phyloP scores from a whole-genome alignment of 129 eudicot species.

The Daucus carota region DNA sequence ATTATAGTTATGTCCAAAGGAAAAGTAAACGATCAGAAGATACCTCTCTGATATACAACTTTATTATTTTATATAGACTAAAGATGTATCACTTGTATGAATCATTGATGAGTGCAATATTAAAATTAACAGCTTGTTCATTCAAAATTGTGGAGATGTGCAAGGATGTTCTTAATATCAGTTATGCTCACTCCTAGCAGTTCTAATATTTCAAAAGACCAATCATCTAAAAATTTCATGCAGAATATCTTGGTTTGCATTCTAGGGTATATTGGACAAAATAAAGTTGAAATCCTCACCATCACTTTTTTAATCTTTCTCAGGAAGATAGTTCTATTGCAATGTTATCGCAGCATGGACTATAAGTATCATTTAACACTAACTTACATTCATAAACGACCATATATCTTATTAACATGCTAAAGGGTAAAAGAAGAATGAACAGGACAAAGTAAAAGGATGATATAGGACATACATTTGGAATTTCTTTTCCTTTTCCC shows the following conservation, averaged over 20 bases:
- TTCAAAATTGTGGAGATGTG: background rate
- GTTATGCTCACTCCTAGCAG: background rate
- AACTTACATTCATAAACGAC: background rate
- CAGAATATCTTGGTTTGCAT: background rate
- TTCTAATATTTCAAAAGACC: background rate
- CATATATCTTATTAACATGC: background rate
- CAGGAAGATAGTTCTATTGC: background rate
- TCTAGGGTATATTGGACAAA: background rate
- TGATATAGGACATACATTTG: constrained; percentile 39
- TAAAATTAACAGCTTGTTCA: background rate
- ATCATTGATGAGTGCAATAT: background rate
- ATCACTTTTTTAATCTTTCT: background rate
- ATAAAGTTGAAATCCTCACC: background rate
- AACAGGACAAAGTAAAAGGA: background rate
- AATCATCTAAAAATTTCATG: background rate
- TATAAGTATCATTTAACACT: background rate
- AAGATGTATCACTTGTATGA: background rate
- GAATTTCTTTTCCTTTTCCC: constrained; percentile 79
- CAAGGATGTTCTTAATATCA: background rate
- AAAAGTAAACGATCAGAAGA: background rate
- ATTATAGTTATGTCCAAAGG: background rate
- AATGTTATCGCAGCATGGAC: background rate
- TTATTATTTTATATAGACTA: background rate
- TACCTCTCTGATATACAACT: background rate
- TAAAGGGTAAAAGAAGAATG: background rate